Conservation (phyloP, 768 basidiomycete species). For the Russula sp. region DNA sequence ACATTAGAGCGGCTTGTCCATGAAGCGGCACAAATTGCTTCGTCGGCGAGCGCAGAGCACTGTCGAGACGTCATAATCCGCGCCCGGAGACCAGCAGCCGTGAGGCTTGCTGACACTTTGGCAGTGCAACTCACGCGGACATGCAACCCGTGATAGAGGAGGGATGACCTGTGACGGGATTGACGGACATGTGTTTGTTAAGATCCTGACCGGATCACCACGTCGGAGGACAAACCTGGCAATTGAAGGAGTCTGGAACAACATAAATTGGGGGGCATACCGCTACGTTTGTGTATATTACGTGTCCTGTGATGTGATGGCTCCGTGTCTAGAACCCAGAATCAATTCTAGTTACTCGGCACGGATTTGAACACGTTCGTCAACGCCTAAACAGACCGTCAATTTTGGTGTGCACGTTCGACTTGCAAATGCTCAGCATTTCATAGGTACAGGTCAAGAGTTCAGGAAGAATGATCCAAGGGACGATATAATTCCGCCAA, state of each 20-base stretch:
- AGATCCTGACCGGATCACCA: background rate
- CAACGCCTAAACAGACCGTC: background rate
- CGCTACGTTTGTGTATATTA: constrained; percentile 5
- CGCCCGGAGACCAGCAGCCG: constrained; percentile 16
- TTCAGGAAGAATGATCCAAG: background rate
- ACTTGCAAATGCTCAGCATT: background rate
- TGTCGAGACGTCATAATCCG: constrained; percentile 19
- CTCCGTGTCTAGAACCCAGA: background rate
- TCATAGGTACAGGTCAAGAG: background rate
- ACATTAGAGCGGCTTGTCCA: constrained; percentile 24
- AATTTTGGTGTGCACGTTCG: background rate
- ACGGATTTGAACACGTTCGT: background rate
- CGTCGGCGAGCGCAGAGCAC: constrained; percentile 11
- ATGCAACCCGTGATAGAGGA: constrained; percentile 8
- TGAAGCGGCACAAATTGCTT: constrained; percentile 22
- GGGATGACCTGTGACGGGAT: background rate
- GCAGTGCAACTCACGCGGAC: constrained; percentile 21
- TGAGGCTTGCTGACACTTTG: constrained; percentile 5
- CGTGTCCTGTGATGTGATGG: constrained; percentile 1
- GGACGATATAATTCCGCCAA: constrained; percentile 15
- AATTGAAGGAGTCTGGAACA: background rate
- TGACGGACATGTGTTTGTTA: background rate
- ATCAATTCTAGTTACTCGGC: background rate
- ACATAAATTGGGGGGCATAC: background rate
- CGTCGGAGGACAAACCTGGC: background rate